A percentile compares a stretch with the other conserved stretches of the same genome.
Evolutionary conservation across 106 monocot genomes (phyloP).

Genomic region (Dioscorea dumetorum): DNA sequence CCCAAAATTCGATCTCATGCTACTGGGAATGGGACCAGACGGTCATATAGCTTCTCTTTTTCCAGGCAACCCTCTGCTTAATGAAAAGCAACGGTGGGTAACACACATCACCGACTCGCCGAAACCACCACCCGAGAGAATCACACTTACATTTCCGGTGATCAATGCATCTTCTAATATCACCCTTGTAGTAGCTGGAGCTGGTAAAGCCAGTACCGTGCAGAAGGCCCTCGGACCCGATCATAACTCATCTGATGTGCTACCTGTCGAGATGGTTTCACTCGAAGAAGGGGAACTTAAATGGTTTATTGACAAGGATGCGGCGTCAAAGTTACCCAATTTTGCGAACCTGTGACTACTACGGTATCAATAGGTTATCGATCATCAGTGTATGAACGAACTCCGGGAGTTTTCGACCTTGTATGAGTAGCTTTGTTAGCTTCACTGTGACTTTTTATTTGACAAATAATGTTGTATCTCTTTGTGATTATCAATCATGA

Average conservation of each 20-base stretch:
- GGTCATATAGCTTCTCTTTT: conserved; percentile 22
- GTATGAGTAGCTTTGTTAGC: too few relatives aligned
- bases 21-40: conserved; percentile 16
- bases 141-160: conserved; percentile 17
- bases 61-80: conserved; percentile 12
- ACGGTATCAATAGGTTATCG: too few relatives aligned
- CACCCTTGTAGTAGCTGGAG: conserved; percentile 9
- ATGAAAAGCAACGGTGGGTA: conserved; percentile 9
- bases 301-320: conserved; percentile 11
- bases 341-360: conserved; percentile 7
- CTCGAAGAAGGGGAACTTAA: conserved; percentile 7
- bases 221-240: conserved; percentile 4
- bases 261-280: conserved; percentile 13
- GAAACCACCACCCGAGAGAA: conserved; percentile 16
- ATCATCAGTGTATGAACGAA: too few relatives aligned
- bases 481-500: too few relatives aligned
- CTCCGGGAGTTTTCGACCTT: too few relatives aligned
- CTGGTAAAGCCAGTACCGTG: conserved; percentile 8
- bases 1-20: conserved; percentile 21
- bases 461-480: too few relatives aligned
- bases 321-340: conserved; percentile 8
- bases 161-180: conserved; percentile 12
- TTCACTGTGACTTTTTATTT: too few relatives aligned
- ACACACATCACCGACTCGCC: conserved; percentile 11
- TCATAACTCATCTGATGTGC: not conserved